These are phyloP conservation scores for Phytopythium vexans DNA, from an alignment of 352 stramenopile genomes.

Conservation along the genomic window DNA sequence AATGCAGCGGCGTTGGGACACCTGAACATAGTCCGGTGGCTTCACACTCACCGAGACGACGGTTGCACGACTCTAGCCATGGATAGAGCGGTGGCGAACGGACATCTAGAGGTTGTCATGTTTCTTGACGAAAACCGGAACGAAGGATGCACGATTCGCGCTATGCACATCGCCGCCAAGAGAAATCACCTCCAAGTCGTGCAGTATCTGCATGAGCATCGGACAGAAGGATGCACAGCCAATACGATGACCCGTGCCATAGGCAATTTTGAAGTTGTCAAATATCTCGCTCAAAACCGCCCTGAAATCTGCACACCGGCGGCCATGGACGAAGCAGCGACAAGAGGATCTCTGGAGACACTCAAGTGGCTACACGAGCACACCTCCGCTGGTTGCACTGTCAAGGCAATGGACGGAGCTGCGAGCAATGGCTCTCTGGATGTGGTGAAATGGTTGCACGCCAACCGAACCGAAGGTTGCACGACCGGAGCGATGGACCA, in stretches of 20 bases:
- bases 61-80: slow-evolving; percentile 21
- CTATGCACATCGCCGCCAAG: slow-evolving; percentile 20
- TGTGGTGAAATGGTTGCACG: slow-evolving; percentile 43
- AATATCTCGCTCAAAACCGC: no score
- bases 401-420: slow-evolving; percentile 37
- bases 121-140: slow-evolving; percentile 19
- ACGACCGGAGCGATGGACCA: slow-evolving; percentile 17
- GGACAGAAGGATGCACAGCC: slow-evolving; percentile 19
- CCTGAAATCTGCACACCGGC: no score
- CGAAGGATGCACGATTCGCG: slow-evolving; percentile 18
- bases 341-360: slow-evolving; percentile 50
- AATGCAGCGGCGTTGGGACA: slow-evolving; percentile 14
- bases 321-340: slow-evolving; percentile 24
- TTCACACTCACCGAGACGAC: slow-evolving; percentile 16
- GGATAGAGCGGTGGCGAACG: slow-evolving; percentile 16
- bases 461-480: slow-evolving; percentile 12
- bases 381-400: slow-evolving; percentile 55
- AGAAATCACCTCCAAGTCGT: slow-evolving; percentile 21
- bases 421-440: slow-evolving; percentile 59
- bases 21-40: slow-evolving; percentile 22
- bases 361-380: slow-evolving; percentile 61
- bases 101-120: slow-evolving; percentile 15
- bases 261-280: no score
- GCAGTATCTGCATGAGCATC: slow-evolving; percentile 18
- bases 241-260: slow-evolving; percentile 5